Base-by-base conservation (phyloP, 345 rosid genomes). In the Eutrema japonicum region DNA sequence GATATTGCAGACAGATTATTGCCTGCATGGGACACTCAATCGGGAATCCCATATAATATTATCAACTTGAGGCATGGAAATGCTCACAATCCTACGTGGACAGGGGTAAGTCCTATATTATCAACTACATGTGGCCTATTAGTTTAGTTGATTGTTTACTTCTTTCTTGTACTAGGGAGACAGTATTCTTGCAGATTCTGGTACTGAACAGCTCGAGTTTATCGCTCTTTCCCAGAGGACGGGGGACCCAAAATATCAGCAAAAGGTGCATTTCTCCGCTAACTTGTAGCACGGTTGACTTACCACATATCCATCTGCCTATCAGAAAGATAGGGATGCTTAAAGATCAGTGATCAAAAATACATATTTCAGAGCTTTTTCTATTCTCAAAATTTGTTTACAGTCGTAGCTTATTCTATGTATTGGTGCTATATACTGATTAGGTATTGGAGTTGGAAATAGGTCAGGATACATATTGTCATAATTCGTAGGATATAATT, bases 101-200 rank as follows among this genome's bases (percentile, higher is more conserved):
- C 96, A 30, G 96, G 97, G 81, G 99, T 95, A 85, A 87, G 96
- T 73, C 63, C 48, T 65, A 16, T 53, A 46, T 27, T 6, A 60
- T 71, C 37, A 58, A 47, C 32, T 42, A 22, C 32, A 36, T 68
- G 59, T 14, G 35, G 27, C 43, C 9, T 69, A 11, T 55, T 16
- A 11, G 14, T 43, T 71, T 42, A 51, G 13, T 37, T 58, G 30
- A 67, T 33, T 77, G 49, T 11, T 26, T 66, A 13, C 74, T 59
- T 78, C 32, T 51, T 67, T 76, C 73, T 33, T 65, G 78, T 71
- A 48, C 26, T 77, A 96, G 99, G 91, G 96, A 43, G 80, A 83
- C 46, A 96, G 97, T 81, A 92, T 92, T 72, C 96, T 96, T 70
- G 99, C 99, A 49, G 99, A 96, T 81, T 87, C 98, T 69, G 99